Base-by-base conservation (phyloP, 2,329 filamentous ascomycete genomes). In the Trematosphaeria pertusa region DNA sequence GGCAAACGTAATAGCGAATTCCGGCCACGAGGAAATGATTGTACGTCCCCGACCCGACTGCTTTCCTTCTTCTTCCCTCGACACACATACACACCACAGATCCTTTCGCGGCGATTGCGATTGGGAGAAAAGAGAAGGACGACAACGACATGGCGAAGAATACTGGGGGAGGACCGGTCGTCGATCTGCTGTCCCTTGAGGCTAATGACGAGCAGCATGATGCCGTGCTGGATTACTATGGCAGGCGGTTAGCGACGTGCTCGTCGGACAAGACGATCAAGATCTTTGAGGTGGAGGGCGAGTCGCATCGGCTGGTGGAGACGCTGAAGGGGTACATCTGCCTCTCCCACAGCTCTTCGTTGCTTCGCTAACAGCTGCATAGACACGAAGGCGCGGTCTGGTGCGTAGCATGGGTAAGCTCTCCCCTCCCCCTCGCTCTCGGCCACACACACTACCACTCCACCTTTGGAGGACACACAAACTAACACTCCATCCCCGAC, bases 11-110 rank as follows among this genome's bases (percentile, higher is more conserved):
- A 91, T 92, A 75, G 84, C 87, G 58, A 91, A 90, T 75, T 88
- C 87, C 53, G 88, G 88, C 70, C 94, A 99, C 80, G 93, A 97
- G 87, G 93, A 97, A 74, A 97, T 97, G 93, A 97, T 99, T 83
- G 93, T 97, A 91, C 69, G 89, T 85, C 61, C 24, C 46, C 17
- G 43, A 37, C 26, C 34, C 24, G 17, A 38, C 14, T 5, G 15
- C 14, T 20, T 41, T 48, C 48, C 37, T 44, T 35, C 37, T 19
- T 34, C 33, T n/a, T 36, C 19, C 14, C 31, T 11, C 18, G 31
- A 7, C 7, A 28, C 24, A 39, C 30, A 15, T 37, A 31, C 36
- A 30, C 19, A 33, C 12, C 18, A 12, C 4, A 24, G 33, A 38
- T 9, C 22, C 12, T n/a, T 31, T 24, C 40, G 11, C 10, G 32